These are phyloP conservation scores for Brassica napus DNA, from an alignment of 345 rosid species.

Conservation along the genomic window Da-Ae NC_063446.1:20810001-20810500, in stretches of 20 bases:
- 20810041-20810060: not conserved
- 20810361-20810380: no score
- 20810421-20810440: no score
- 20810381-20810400: no score
- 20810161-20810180: conserved; percentile 84
- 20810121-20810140: conserved; percentile 71
- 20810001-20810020: conserved; percentile 80
- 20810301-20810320: not conserved
- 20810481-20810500: not conserved
- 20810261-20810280: not conserved
- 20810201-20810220: conserved; percentile 68
- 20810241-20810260: not conserved
- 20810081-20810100: not conserved
- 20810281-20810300: not conserved
- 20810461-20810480: not conserved
- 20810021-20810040: conserved; percentile 52
- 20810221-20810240: conserved; percentile 51
- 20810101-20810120: conserved; percentile 51
- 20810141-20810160: conserved; percentile 82
- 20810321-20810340: no score
- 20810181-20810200: conserved; percentile 57
- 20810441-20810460: not conserved
- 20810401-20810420: no score
- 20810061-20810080: not conserved
- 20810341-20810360: no score